These are phyloP conservation scores for Gonium pectorale DNA, from an alignment of 139 green algal species.

Conservation along the genomic window DNA sequence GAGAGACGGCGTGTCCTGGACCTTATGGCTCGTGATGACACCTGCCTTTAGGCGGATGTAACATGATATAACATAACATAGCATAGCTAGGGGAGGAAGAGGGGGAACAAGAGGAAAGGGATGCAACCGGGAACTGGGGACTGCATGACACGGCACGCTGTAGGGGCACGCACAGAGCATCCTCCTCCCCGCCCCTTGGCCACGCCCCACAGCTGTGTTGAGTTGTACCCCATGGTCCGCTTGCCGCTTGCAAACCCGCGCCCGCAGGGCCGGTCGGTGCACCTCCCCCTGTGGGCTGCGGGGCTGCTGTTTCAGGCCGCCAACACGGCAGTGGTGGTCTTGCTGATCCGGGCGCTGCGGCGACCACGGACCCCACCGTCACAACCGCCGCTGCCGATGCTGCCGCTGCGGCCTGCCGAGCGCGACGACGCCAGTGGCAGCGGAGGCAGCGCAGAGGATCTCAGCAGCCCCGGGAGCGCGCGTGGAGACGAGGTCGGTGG, in stretches of 20 bases:
- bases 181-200: no score
- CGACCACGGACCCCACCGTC: no score
- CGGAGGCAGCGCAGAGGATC: background rate
- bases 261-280: slow-evolving; percentile 65
- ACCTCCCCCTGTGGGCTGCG: slow-evolving; percentile 74
- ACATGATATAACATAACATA: no score
- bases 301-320: slow-evolving; percentile 68
- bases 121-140: background rate
- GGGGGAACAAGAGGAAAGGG: no score
- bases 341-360: slow-evolving; percentile 41
- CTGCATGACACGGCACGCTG: background rate
- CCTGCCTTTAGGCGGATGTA: no score
- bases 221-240: background rate
- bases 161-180: background rate
- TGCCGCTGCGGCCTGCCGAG: no score
- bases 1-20: no score
- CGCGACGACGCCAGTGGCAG: no score
- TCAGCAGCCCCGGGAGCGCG: background rate
- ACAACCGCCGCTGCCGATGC: no score
- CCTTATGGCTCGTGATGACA: no score
- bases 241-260: background rate
- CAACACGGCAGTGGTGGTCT: slow-evolving; percentile 63
- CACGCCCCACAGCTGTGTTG: background rate
- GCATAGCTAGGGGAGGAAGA: no score
- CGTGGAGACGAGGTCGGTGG: background rate